Evolutionary conservation across 192 early-diverging fungal genomes (phyloP).

Genomic region (Coemansia sp.): DNA sequence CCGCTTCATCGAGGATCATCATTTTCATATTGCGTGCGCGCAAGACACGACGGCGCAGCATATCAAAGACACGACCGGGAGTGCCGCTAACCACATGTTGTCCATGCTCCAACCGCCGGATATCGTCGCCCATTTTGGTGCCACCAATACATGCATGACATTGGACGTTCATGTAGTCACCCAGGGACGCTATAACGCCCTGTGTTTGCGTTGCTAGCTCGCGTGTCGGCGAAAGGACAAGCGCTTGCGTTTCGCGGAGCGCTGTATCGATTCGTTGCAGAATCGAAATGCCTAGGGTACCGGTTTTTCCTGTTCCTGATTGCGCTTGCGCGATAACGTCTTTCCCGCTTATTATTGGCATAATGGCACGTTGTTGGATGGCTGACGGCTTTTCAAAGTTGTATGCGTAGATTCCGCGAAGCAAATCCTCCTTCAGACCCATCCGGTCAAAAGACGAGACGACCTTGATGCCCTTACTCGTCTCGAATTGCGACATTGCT

Average conservation of each 20-base stretch:
- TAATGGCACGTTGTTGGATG: constrained; percentile 97
- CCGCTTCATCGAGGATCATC: constrained; percentile 96
- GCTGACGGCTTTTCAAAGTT: constrained; percentile 98
- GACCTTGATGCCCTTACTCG: constrained; percentile 81
- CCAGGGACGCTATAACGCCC: constrained; percentile 85
- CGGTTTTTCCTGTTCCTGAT: constrained; percentile 98
- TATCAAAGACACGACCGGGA: constrained; percentile 95
- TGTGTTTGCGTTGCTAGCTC: constrained; percentile 97
- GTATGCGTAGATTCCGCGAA: constrained; percentile 97
- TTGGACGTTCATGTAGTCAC: constrained; percentile 97
- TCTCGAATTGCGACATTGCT: constrained; percentile 56
- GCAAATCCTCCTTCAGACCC: constrained; percentile 93
- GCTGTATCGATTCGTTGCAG: constrained; percentile 89
- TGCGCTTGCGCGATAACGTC: constrained; percentile 98
- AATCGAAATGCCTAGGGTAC: constrained; percentile 93
- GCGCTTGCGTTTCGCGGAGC: constrained; percentile 85
- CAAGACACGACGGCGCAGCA: constrained; percentile 87
- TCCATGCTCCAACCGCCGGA: constrained; percentile 86
- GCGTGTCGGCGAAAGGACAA: constrained; percentile 92
- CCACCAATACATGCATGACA: constrained; percentile 96
- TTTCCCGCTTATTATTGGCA: constrained; percentile 81
- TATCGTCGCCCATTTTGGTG: constrained; percentile 89
- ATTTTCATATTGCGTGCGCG: constrained; percentile 87
- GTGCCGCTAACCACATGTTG: constrained; percentile 94
- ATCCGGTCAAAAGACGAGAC: constrained; percentile 92